Base-by-base conservation (phyloP, 225 moss, liverwort and hornwort genomes). In the Pseudisothecium myosuroides region DNA sequence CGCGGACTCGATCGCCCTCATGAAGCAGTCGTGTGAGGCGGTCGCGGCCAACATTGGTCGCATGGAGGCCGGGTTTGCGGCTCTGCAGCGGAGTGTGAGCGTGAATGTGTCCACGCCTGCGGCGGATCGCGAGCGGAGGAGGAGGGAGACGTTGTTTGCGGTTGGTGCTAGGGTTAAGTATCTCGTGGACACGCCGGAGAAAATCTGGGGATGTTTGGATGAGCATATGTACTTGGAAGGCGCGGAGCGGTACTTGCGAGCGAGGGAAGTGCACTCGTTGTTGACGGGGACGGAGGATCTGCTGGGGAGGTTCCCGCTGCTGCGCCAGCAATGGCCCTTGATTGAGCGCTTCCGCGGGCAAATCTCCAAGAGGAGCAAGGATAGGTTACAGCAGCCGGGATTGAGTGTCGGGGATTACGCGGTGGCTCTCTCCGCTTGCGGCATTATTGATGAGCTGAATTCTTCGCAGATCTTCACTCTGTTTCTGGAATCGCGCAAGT, bases 131-230 rank as follows among this genome's bases (percentile, higher is more conserved):
- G 98, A 96, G 83, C 93, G 97, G 83, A 92, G 90, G 83, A 73
- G 93, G 88, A 94, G 98, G 82, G 97, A 96, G 92, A 83, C 88
- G 64, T 90, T 98, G 68, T 98, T 94, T 52, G 98, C 90, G 18
- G 94, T 97, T 54, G 98, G 96, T 18, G 91, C 96, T 59, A 91
- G 98, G 82, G 97, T 98, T 36, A 98, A 97, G 93, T 98, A 97
- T 76, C 78, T 98, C 52, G 98, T 97, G 55, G 98, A 98, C 76
- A 98, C 98, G 74, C 97, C 98, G 36, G 98, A 98, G 83, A 98
- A 97, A 92, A 98, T 98, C 88, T 98, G 98, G 98, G 98, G 97
- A 31, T 98, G 98, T 75, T 92, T 98, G 82, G 98, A 98, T 75
- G 97, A 98, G 89, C 98, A 98, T 54, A 97, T 98, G 97, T 96